Base-by-base conservation (phyloP, 176 grass and related monocot species). In the Neostapfia colusana region DNA sequence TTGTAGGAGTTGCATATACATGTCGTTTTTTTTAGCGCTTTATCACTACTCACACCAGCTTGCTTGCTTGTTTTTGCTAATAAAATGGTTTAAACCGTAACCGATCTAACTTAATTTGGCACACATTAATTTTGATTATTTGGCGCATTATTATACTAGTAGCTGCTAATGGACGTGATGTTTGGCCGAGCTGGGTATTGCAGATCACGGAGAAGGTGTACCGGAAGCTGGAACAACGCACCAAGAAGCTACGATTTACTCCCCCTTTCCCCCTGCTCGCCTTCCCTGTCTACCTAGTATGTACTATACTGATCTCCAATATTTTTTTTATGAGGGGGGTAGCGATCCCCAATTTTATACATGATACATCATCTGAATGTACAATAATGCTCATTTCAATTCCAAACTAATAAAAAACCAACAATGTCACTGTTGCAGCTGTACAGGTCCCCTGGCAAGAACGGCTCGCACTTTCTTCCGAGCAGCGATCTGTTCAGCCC, bases 271-370 rank as follows among this genome's bases (percentile, higher is more conserved):
- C 85, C 4, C 63, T 98, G 53, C 80, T 94, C 21, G 87, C 91
- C 18, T 98, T 88, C 79, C 95, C 95, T 20, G 13, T 81, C 28
- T 98, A 98, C 72, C 83, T 98, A 40, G 95, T 98, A 79, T 72
- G 80, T 80, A 23, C 18, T 20, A 18, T 0, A 48, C 3, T 31
- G 2, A 27, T 51, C 10, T 72, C 26, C 55, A 28, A 5, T 20
- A 25, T 10, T 57, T n/a, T n/a, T n/a, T n/a, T n/a, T n/a, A n/a
- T n/a, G n/a, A n/a, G n/a, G n/a, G n/a, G n/a, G n/a, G n/a, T n/a
- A n/a, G n/a, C n/a, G n/a, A n/a, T n/a, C n/a, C n/a, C n/a, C n/a
- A n/a, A n/a, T n/a, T n/a, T n/a, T n/a, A n/a, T n/a, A n/a, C 31
- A 31, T 31, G 31, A 31, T 31, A 31, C 31, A 31, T 26, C n/a